Percentiles rank a stretch among this genome's conserved stretches.
phyloP scores from a whole-genome alignment of 83 land plant genomes.

The Diphasiastrum complanatum region DNA sequence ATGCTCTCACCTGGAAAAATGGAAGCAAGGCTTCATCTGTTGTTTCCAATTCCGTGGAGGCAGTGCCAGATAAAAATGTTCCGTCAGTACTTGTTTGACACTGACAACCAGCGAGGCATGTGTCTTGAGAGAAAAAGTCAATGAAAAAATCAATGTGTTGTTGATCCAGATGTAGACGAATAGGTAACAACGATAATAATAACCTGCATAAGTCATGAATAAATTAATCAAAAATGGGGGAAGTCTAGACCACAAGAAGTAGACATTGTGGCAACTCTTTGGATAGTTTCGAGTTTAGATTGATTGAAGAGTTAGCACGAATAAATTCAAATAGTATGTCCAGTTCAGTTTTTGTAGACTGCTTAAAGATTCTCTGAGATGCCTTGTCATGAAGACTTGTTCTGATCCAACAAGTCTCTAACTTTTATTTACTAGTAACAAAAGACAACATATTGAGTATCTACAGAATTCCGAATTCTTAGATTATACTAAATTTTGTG shows the following conservation, averaged over 20 bases:
- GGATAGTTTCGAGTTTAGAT: too few relatives aligned
- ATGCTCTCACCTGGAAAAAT: constrained; percentile 66
- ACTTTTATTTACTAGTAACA: too few relatives aligned
- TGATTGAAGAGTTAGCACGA: neutral
- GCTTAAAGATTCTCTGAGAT: too few relatives aligned
- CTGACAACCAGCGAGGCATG: constrained; percentile 11
- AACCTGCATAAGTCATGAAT: constrained; percentile 40
- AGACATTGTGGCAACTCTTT: neutral
- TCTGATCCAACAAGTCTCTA: too few relatives aligned
- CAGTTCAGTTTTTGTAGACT: too few relatives aligned
- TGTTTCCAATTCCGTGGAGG: constrained; percentile 10
- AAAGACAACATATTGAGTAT: too few relatives aligned
- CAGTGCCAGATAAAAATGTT: neutral
- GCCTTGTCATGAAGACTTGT: too few relatives aligned
- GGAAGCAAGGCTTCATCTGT: constrained; percentile 67
- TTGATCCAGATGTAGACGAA: constrained; percentile 86
- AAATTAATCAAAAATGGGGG: neutral
- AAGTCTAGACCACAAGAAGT: neutral
- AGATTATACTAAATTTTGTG: too few relatives aligned
- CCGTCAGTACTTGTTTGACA: constrained; percentile 3
- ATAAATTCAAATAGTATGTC: neutral
- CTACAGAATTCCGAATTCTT: too few relatives aligned
- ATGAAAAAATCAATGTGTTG: constrained; percentile 77
- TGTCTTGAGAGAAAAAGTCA: constrained; percentile 50
- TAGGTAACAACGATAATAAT: constrained; percentile 52